Evolutionary conservation across 768 basidiomycete species (phyloP).

Genomic region (Trametes coccinea): DNA sequence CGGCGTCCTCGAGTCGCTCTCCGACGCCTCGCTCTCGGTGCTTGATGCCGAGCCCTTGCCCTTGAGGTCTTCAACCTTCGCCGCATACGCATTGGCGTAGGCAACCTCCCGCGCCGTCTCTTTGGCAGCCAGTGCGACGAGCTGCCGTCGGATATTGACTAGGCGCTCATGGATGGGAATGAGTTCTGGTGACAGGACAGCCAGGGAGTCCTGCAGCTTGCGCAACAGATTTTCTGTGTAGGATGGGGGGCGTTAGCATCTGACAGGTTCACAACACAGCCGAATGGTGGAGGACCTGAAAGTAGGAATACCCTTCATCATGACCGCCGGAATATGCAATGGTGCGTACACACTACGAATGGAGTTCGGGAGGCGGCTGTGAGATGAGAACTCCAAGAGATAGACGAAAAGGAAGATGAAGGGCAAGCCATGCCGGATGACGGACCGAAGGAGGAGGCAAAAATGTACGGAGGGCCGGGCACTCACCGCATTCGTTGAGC

Average conservation of each 20-base stretch:
- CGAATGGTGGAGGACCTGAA: conserved; percentile 19
- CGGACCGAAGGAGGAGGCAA: background rate
- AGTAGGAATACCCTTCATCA: conserved; percentile 14
- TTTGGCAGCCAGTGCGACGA: conserved; percentile 86
- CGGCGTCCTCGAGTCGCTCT: conserved; percentile 27
- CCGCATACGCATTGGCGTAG: conserved; percentile 5
- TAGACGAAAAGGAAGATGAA: conserved; percentile 6
- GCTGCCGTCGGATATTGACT: conserved; percentile 83
- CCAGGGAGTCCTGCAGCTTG: conserved; percentile 79
- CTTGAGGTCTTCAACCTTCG: conserved; percentile 3
- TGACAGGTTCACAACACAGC: background rate
- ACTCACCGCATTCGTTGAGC: conserved; percentile 87
- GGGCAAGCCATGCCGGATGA: background rate
- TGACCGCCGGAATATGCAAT: background rate
- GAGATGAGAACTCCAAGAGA: conserved; percentile 12
- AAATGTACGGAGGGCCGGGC: background rate
- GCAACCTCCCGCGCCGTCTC: conserved; percentile 74
- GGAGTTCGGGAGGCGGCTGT: conserved; percentile 11
- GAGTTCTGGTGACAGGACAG: conserved; percentile 87
- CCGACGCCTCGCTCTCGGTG: conserved; percentile 16
- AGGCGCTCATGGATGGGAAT: conserved; percentile 88
- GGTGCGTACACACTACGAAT: conserved; percentile 1
- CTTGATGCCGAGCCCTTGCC: conserved; percentile 5
- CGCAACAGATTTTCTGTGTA: conserved; percentile 69
- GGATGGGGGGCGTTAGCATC: conserved; percentile 3